Percentiles rank a stretch among this genome's conserved stretches.
Conservation (phyloP, 2,329 filamentous ascomycete genomes). For the Pyricularia pennisetigena region DNA sequence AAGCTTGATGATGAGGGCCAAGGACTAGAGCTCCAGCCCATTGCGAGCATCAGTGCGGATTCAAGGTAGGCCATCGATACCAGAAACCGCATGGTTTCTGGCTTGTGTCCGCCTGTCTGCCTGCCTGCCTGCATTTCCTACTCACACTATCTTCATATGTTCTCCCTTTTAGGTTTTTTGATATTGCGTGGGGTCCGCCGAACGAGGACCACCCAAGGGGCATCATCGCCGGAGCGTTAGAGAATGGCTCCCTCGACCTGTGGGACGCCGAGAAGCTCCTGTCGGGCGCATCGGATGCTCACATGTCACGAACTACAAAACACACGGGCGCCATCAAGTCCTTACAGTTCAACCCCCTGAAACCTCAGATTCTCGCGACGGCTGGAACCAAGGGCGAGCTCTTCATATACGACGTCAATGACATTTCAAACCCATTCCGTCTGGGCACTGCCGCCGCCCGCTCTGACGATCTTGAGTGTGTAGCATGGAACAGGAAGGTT, state of each 20-base stretch:
- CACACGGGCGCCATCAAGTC: constrained; percentile 90
- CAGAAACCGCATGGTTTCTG: neutral
- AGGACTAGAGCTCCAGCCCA: constrained; percentile 74
- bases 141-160: neutral
- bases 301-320: constrained; percentile 78
- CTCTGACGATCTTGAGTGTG: constrained; percentile 88
- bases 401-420: constrained; percentile 90
- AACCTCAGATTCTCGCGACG: constrained; percentile 83
- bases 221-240: constrained; percentile 88
- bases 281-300: constrained; percentile 53
- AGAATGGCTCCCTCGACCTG: constrained; percentile 86
- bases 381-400: constrained; percentile 93
- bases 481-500: constrained; percentile 98
- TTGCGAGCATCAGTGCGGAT: constrained; percentile 76
- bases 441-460: constrained; percentile 81
- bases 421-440: constrained; percentile 78
- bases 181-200: constrained; percentile 86
- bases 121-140: neutral
- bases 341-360: constrained; percentile 90
- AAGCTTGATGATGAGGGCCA: constrained; percentile 67
- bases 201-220: constrained; percentile 71
- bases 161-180: constrained; percentile 67
- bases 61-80: constrained; percentile 54
- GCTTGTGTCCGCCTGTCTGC: neutral
- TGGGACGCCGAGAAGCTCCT: constrained; percentile 76